Evolutionary conservation across 345 rosid species (phyloP), one percentile per base, ranked within the genome.

Genomic region (Mallotus nudiflorus): DNA sequence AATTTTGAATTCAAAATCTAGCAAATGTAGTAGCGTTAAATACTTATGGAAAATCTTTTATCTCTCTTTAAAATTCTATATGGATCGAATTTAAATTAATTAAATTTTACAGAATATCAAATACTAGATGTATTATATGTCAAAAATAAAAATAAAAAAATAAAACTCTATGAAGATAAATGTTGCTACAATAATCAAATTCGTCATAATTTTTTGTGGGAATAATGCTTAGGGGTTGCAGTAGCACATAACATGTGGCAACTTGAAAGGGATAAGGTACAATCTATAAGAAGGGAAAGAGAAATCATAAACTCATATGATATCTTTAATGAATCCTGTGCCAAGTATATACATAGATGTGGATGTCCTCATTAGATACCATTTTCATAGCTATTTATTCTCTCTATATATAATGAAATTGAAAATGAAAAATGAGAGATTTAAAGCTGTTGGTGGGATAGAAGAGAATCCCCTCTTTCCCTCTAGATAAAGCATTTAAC

Each of bases 311-410:
- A 61, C 50, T 60, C 73, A 73, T 64, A 66, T 44, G 19, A 50
- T 54, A 65, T 68, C 73, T 35, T 35, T 60, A 68, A 68, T 58
- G 67, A 72, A 68, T 63, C 72, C n/a, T n/a, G n/a, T n/a, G n/a
- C n/a, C 71, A 37, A 67, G 48, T 48, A 35, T 67, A 24, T 65
- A 35, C 39, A 25, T 58, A n/a, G n/a, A 9, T 42, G 46, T 42
- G 46, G 33, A 46, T 14, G 53, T 25, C 54, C 73, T 58, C 65
- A 42, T 6, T 20, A 50, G 52, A 44, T 52, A 62, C 64, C 66
- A 68, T 63, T 69, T 28, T 69, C 28, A 64, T 39, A n/a, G n/a
- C n/a, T n/a, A n/a, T n/a, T n/a, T n/a, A n/a, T n/a, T n/a, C n/a
- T n/a, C n/a, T n/a, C n/a, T n/a, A n/a, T n/a, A n/a, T n/a, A n/a